phyloP scores from a whole-genome alignment of 345 rosid genomes.

The Moricandia moricandioides region DNA sequence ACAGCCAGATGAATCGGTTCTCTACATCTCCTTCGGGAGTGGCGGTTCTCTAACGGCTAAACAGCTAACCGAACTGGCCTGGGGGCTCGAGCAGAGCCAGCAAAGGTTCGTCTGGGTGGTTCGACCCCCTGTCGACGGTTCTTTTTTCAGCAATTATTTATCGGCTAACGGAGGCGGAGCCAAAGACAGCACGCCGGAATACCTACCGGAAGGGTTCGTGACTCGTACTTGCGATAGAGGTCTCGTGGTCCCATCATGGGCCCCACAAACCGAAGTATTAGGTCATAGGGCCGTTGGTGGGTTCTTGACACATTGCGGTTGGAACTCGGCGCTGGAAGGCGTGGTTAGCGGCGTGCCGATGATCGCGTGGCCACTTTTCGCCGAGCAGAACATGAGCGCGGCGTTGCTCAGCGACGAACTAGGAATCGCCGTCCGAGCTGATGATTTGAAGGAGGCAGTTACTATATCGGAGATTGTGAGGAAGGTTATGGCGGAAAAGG shows the following conservation, averaged over 20 bases:
- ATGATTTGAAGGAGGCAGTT: slow-evolving; percentile 18
- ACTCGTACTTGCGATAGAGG: slow-evolving; percentile 40
- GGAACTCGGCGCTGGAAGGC: slow-evolving; percentile 71
- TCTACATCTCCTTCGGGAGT: slow-evolving; percentile 68
- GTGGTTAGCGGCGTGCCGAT: slow-evolving; percentile 49
- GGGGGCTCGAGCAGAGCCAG: slow-evolving; percentile 62
- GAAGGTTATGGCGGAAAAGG: slow-evolving; percentile 47
- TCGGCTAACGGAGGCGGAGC: neutral
- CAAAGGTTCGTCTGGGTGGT: slow-evolving; percentile 67
- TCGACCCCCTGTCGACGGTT: slow-evolving; percentile 38
- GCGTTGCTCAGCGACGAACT: slow-evolving; percentile 50
- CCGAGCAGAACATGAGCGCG: slow-evolving; percentile 57
- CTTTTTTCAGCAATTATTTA: slow-evolving; percentile 36
- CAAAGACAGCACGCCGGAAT: slow-evolving; percentile 23
- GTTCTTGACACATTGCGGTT: slow-evolving; percentile 67
- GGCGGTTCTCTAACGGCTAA: slow-evolving; percentile 54
- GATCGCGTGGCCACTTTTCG: slow-evolving; percentile 57
- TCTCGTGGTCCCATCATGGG: slow-evolving; percentile 52
- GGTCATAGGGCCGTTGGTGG: slow-evolving; percentile 62
- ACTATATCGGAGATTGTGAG: slow-evolving; percentile 51
- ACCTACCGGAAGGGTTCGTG: slow-evolving; percentile 58
- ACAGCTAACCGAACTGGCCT: slow-evolving; percentile 60
- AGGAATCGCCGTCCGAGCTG: slow-evolving; percentile 41
- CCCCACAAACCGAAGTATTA: slow-evolving; percentile 55
- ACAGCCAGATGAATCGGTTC: slow-evolving; percentile 54